Conservation (phyloP, 2,329 filamentous ascomycete genomes). For the Exophiala xenobiotica region DNA sequence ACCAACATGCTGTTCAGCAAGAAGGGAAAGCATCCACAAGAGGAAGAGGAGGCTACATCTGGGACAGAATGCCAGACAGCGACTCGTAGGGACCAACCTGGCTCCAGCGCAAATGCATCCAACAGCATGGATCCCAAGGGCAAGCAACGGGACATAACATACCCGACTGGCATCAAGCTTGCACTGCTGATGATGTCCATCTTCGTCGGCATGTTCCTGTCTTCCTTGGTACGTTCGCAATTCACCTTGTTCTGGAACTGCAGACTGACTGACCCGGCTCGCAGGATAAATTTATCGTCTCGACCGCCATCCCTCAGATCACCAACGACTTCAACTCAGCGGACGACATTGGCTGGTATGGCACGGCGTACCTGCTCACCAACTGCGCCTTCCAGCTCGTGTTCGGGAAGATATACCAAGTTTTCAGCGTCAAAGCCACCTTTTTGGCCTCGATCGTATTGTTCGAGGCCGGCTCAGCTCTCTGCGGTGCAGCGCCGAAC, state of each 20-base stretch:
- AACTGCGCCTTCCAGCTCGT: conserved; percentile 43
- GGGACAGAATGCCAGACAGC: no score
- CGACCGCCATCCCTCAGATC: conserved; percentile 49
- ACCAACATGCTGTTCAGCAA: neutral
- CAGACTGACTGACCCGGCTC: conserved; percentile 12
- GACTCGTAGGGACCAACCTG: no score
- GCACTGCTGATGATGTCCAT: conserved; percentile 6
- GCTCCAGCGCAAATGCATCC: neutral
- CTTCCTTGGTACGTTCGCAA: neutral
- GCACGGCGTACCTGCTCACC: conserved; percentile 47
- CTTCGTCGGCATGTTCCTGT: conserved; percentile 10
- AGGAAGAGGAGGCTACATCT: no score
- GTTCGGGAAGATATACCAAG: conserved; percentile 46
- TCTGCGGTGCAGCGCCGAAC: conserved; percentile 41
- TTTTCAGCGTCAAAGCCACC: conserved; percentile 45
- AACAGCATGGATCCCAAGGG: neutral
- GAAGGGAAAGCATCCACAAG: neutral
- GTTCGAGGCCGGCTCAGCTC: conserved; percentile 43
- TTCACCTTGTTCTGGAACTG: neutral
- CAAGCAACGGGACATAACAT: neutral
- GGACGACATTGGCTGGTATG: conserved; percentile 51
- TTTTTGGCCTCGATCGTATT: conserved; percentile 41
- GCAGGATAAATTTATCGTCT: conserved; percentile 36
- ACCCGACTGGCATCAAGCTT: conserved; percentile 10
- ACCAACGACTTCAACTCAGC: conserved; percentile 49